Percentiles rank a stretch among this genome's conserved stretches.
Conservation (phyloP, 257 asterid genomes). For the Knoxia roxburghii region DNA sequence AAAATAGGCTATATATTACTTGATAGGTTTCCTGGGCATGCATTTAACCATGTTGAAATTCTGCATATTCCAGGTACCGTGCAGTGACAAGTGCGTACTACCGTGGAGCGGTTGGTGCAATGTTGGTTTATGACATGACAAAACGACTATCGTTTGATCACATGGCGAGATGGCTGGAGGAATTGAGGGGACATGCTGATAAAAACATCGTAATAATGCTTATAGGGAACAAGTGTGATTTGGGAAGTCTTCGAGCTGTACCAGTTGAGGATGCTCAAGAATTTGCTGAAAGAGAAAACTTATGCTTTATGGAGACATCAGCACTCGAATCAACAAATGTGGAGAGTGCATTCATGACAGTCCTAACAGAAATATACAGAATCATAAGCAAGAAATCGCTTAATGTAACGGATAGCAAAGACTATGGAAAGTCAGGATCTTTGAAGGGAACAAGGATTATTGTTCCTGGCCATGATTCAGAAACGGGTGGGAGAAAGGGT, state of each 20-base stretch:
- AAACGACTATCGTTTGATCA: slow-evolving; percentile 86
- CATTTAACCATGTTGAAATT: not conserved
- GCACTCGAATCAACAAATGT: slow-evolving; percentile 80
- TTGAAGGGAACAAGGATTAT: slow-evolving; percentile 61
- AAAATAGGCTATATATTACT: not conserved
- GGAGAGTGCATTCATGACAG: slow-evolving; percentile 59
- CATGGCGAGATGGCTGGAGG: slow-evolving; percentile 92
- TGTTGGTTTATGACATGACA: slow-evolving; percentile 75
- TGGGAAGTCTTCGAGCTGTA: slow-evolving; percentile 72
- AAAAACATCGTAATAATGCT: slow-evolving; percentile 87
- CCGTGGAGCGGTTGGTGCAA: slow-evolving; percentile 94
- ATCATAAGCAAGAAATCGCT: slow-evolving; percentile 65
- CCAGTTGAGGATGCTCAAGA: slow-evolving; percentile 84
- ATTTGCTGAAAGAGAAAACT: slow-evolving; percentile 79
- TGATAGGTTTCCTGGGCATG: not conserved
- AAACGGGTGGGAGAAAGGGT: slow-evolving; percentile 43
- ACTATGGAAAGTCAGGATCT: slow-evolving; percentile 39
- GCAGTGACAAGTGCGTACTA: slow-evolving; percentile 91
- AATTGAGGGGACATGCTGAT: slow-evolving; percentile 75
- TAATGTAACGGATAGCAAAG: slow-evolving; percentile 30
- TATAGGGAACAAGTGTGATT: slow-evolving; percentile 68
- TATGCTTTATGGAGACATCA: slow-evolving; percentile 86
- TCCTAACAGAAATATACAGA: slow-evolving; percentile 52
- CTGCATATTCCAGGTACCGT: slow-evolving; percentile 47
- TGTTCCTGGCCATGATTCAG: slow-evolving; percentile 47